These are phyloP conservation scores for Thraustotheca clavata DNA, from an alignment of 352 stramenopile species.

Conservation along the genomic window DNA sequence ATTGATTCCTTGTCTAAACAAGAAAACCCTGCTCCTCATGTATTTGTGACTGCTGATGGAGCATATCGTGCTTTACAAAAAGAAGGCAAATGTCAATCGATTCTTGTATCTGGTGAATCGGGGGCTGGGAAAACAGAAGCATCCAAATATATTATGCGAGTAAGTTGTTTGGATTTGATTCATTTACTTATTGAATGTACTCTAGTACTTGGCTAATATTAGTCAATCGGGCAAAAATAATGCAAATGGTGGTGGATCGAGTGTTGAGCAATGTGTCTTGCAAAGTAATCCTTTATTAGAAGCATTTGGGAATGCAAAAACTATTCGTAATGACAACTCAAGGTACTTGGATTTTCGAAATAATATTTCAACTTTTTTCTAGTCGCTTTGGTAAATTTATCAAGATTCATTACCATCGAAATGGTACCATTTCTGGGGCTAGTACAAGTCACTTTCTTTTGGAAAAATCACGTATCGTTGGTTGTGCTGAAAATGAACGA, in stretches of 20 bases:
- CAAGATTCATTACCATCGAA: constrained; percentile 90
- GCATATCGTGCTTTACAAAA: constrained; percentile 74
- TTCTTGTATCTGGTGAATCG: constrained; percentile 80
- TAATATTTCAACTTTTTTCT: not conserved
- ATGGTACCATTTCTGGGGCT: constrained; percentile 87
- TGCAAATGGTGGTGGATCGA: constrained; percentile 51
- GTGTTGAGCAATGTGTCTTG: constrained; percentile 86
- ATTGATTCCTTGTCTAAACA: constrained; percentile 80
- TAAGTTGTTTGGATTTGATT: constrained; percentile 23
- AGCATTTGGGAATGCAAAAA: constrained; percentile 91
- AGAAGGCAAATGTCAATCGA: constrained; percentile 76
- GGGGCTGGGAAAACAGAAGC: constrained; percentile 84
- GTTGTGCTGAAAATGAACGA: constrained; percentile 87
- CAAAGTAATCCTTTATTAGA: constrained; percentile 90
- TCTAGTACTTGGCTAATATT: constrained; percentile 83
- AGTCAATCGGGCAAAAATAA: constrained; percentile 80
- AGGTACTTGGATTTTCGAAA: not conserved
- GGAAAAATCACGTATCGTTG: constrained; percentile 96
- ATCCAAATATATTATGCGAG: constrained; percentile 89
- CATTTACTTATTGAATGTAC: not conserved
- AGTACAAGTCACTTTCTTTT: constrained; percentile 96
- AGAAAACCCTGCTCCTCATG: constrained; percentile 77
- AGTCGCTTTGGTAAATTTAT: constrained; percentile 96
- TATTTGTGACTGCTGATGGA: constrained; percentile 77
- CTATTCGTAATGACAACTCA: constrained; percentile 94